Percentiles rank a stretch among this genome's conserved stretches.
These are phyloP conservation scores for Calonectria crousiana DNA, from an alignment of 2,329 filamentous ascomycete genomes.

Conservation along the genomic window DNA sequence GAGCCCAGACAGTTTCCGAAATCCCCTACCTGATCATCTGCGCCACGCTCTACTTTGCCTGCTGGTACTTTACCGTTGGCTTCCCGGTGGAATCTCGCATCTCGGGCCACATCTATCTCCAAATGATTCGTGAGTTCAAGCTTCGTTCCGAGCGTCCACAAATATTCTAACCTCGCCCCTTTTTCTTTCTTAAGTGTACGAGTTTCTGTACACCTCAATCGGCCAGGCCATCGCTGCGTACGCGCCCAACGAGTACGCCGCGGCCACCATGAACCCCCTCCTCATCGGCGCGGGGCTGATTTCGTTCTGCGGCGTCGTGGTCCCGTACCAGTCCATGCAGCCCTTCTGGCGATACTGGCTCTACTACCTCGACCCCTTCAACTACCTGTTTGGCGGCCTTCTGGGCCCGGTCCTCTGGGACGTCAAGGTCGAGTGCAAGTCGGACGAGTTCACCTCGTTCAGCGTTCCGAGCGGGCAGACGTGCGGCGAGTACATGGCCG, in stretches of 20 bases:
- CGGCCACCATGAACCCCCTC: constrained; percentile 59
- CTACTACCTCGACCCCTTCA: constrained; percentile 58
- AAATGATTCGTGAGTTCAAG: constrained; percentile 58
- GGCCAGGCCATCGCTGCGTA: constrained; percentile 61
- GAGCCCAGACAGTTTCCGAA: constrained; percentile 56
- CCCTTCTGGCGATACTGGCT: constrained; percentile 49
- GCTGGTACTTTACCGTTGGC: constrained; percentile 61
- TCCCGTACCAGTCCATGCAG: constrained; percentile 38
- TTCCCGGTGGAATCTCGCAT: constrained; percentile 53
- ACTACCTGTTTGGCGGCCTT: constrained; percentile 54
- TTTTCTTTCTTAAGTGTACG: constrained; percentile 48
- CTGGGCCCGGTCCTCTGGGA: constrained; percentile 53
- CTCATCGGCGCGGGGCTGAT: constrained; percentile 53
- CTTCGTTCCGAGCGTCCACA: neutral
- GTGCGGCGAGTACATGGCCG: constrained; percentile 35
- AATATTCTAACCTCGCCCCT: constrained; percentile 39
- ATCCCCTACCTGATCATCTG: constrained; percentile 54
- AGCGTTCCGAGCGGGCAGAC: constrained; percentile 17
- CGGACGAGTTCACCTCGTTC: constrained; percentile 44
- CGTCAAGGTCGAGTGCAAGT: constrained; percentile 50
- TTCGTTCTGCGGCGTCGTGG: constrained; percentile 43
- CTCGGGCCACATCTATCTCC: constrained; percentile 58
- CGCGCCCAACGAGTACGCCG: constrained; percentile 63
- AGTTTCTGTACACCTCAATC: constrained; percentile 56
- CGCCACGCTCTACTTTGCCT: constrained; percentile 56